Percentiles rank a stretch among this genome's conserved stretches.
Evolutionary conservation across 768 basidiomycete species (phyloP).

Genomic region (Lentinula aciculospora): DNA sequence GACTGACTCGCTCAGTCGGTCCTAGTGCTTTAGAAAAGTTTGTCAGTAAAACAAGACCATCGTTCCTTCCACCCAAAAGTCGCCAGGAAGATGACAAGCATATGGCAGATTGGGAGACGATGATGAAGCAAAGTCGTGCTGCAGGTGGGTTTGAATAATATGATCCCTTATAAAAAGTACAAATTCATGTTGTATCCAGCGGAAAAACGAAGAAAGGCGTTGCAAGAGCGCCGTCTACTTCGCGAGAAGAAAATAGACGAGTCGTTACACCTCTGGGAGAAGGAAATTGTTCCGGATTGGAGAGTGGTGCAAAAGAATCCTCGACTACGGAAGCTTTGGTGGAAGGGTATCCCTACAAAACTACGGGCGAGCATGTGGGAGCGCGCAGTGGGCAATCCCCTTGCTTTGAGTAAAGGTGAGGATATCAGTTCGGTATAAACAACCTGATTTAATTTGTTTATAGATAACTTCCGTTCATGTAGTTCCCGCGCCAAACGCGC

Average conservation of each 20-base stretch:
- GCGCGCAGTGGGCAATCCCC: conserved; percentile 75
- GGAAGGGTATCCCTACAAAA: conserved; percentile 83
- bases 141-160: conserved; percentile 44
- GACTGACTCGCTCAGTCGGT: conserved; percentile 48
- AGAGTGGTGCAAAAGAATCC: conserved; percentile 63
- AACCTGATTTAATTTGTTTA: background rate
- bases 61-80: conserved; percentile 79
- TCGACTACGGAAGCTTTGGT: conserved; percentile 70
- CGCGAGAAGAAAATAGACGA: conserved; percentile 69
- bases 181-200: conserved; percentile 32
- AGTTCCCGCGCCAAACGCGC: conserved; percentile 71
- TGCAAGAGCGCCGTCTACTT: conserved; percentile 55
- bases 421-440: conserved; percentile 15
- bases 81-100: conserved; percentile 78
- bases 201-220: conserved; percentile 60
- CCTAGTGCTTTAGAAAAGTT: conserved; percentile 76
- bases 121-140: conserved; percentile 78
- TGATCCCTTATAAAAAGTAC: background rate
- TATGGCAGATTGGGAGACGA: conserved; percentile 77
- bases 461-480: conserved; percentile 71
- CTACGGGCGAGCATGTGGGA: conserved; percentile 81
- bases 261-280: conserved; percentile 71
- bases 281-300: conserved; percentile 80
- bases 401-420: conserved; percentile 77
- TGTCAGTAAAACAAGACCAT: conserved; percentile 78